Base-by-base conservation (phyloP, 164 flowering plant species). In the Chimonanthus salicifolius region DNA sequence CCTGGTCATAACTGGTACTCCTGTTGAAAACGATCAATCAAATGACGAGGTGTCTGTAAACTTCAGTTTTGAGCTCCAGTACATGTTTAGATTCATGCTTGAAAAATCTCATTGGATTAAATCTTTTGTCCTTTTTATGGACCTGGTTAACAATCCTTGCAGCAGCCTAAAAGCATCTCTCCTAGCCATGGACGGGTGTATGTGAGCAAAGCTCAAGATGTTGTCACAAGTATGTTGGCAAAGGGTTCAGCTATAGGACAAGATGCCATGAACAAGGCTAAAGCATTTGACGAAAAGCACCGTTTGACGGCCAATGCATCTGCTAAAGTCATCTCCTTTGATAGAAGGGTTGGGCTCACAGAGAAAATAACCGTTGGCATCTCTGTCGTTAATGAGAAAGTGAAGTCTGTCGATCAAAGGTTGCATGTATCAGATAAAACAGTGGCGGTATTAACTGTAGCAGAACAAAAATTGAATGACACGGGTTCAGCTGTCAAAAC, bases 401-500 rank as follows among this genome's bases (percentile, higher is more conserved):
- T 94, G 71, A 94, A 91, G 77, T 92, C 97, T 70, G 94, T 94
- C 72, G 98, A 92, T 80, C 96, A 94, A 82, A 87, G 82, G 77
- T 83, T 94, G 84, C 97, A 91, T 7, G 98, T 94, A 3, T 91
- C 97, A 0, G 96, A 91, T 82, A 94, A 91, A 85, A 92, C 99
- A 64, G 87, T 89, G 94, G 95, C 97, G 46, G 99, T 92, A 49
- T 70, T 94, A 58, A 74, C 87, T 82, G 97, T 97, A 18, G 98
- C 99, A 51, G 99, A 94, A 76, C 88, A 90, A 74, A 94, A 87
- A 80, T 74, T 94, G 79, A 94, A 87, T 82, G 85, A 89, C 78
- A 91, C 99, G n/a, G 97, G 99, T 60, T 86, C 98, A 70, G 99
- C 98, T 75, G 99, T 94, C 62, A 94, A 90, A 81, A 85, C 97